These are phyloP conservation scores for Hericium coralloides DNA, from an alignment of 768 basidiomycete genomes.

Conservation along the genomic window DNA sequence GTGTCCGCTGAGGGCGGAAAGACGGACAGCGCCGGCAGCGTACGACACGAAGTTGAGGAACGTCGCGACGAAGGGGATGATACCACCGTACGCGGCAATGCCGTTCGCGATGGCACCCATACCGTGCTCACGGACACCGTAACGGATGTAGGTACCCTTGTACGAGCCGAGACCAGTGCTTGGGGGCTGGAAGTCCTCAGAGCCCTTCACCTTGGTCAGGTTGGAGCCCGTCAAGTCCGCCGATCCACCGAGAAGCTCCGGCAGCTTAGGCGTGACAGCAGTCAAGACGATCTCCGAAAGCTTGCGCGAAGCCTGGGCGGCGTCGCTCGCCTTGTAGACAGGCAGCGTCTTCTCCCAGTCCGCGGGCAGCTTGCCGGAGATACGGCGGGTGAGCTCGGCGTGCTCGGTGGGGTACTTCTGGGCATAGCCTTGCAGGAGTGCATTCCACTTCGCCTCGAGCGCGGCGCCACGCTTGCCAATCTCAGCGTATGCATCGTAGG, in stretches of 20 bases:
- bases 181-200: conserved; percentile 89
- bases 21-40: conserved; percentile 84
- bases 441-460: conserved; percentile 67
- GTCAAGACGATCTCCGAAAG: conserved; percentile 85
- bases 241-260: conserved; percentile 83
- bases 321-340: conserved; percentile 72
- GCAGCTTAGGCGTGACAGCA: conserved; percentile 61
- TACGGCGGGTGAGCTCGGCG: conserved; percentile 78
- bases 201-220: conserved; percentile 77
- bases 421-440: conserved; percentile 57
- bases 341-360: conserved; percentile 85
- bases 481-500: conserved; percentile 58
- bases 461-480: conserved; percentile 66
- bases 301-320: conserved; percentile 88
- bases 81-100: conserved; percentile 79
- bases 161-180: conserved; percentile 79
- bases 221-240: conserved; percentile 92
- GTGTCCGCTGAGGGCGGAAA: conserved; percentile 83
- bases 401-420: conserved; percentile 78
- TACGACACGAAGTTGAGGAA: conserved; percentile 96
- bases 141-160: conserved; percentile 85
- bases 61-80: conserved; percentile 86
- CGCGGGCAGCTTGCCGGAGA: conserved; percentile 72
- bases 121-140: conserved; percentile 95
- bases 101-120: conserved; percentile 97